Evolutionary conservation across 768 basidiomycete genomes (phyloP).

Genomic region (Tulasnella sp.): DNA sequence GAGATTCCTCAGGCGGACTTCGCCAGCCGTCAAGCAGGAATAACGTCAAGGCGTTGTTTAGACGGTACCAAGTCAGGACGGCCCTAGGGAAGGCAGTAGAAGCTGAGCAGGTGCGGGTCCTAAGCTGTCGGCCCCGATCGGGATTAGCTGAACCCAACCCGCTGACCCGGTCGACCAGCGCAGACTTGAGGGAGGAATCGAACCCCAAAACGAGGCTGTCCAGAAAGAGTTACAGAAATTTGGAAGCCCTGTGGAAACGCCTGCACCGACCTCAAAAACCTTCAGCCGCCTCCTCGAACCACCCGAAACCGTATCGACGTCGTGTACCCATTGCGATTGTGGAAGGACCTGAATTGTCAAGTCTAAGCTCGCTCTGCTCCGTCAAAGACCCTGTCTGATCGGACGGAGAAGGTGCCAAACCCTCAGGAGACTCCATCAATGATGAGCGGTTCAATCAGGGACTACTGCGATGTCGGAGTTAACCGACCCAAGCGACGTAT

Average conservation of each 20-base stretch:
- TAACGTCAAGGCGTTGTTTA: constrained; percentile 77
- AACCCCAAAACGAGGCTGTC: constrained; percentile 60
- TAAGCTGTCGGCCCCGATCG: neutral
- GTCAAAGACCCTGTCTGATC: too few relatives aligned
- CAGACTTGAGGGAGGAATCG: constrained; percentile 61
- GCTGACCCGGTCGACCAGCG: neutral
- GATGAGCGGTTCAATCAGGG: constrained; percentile 29
- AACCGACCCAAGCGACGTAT: constrained; percentile 17
- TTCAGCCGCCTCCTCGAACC: constrained; percentile 31
- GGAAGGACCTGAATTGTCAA: neutral
- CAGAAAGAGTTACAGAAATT: constrained; percentile 53
- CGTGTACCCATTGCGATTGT: constrained; percentile 30
- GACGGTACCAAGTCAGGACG: constrained; percentile 68
- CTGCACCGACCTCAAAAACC: neutral
- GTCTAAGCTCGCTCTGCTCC: neutral
- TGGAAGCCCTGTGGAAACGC: neutral
- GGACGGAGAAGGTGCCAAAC: neutral
- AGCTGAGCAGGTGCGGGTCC: constrained; percentile 55
- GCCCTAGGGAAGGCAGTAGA: constrained; percentile 52
- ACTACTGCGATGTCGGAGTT: neutral
- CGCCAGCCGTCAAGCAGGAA: constrained; percentile 40
- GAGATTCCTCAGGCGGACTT: constrained; percentile 71
- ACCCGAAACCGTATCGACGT: constrained; percentile 16
- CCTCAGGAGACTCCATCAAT: constrained; percentile 17
- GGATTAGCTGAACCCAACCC: neutral